phyloP scores from a whole-genome alignment of 208 protist genomes.

The Leishmania lainsoni region DNA sequence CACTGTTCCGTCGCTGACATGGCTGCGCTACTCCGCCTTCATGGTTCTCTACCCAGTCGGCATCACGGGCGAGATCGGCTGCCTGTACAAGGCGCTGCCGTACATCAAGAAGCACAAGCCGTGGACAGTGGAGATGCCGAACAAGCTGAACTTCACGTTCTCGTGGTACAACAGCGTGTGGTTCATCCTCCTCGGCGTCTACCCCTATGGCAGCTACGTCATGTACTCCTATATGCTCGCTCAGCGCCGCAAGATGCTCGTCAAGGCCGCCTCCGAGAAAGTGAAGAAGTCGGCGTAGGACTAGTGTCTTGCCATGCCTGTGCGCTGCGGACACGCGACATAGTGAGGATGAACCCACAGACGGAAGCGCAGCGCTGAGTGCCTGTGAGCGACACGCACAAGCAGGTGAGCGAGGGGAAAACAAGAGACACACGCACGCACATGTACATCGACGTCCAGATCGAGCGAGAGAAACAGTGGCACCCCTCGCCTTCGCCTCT shows the following conservation, averaged over 20 bases:
- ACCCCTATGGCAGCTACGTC: constrained; percentile 82
- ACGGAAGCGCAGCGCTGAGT: background rate
- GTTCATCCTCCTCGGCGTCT: constrained; percentile 72
- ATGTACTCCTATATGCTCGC: constrained; percentile 92
- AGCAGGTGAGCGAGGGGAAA: background rate
- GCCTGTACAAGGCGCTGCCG: constrained; percentile 73
- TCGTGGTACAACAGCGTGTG: constrained; percentile 76
- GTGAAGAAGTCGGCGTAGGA: constrained; percentile 30
- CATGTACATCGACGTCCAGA: too few species aligned
- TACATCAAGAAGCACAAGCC: constrained; percentile 68
- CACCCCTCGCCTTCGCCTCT: background rate
- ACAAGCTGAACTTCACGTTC: constrained; percentile 81
- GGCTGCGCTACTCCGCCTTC: constrained; percentile 91
- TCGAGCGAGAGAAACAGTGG: too few species aligned
- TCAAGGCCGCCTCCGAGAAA: constrained; percentile 16
- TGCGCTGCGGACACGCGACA: background rate
- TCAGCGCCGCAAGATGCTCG: constrained; percentile 79
- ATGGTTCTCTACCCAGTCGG: constrained; percentile 91
- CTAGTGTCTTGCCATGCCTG: background rate
- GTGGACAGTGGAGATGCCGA: constrained; percentile 75
- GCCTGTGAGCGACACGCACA: background rate
- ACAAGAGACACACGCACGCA: background rate
- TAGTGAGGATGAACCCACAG: background rate
- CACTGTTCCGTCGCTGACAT: constrained; percentile 59
- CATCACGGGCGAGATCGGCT: constrained; percentile 88